Evolutionary conservation across 495 filamentous ascomycete species (phyloP), one percentile per base, ranked within the genome.

Genomic region (Apiosordaria backusii): DNA sequence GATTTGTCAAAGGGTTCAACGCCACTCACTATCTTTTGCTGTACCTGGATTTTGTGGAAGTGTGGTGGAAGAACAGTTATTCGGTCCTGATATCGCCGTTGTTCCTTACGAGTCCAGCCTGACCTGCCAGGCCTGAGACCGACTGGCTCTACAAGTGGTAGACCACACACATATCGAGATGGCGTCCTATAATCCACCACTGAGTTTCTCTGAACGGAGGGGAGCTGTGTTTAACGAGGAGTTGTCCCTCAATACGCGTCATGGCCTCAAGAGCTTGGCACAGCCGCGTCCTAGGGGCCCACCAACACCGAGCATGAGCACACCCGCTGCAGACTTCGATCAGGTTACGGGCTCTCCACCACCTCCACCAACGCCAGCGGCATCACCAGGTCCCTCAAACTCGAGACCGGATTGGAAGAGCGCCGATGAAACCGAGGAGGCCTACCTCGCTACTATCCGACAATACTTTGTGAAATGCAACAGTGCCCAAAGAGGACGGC

Each of bases 291-390:
- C 71, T 3, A 71, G 83, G 70, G 83, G 83, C 2, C 84, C 84
- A 13, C 84, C 84, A 19, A 86, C 83, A 6, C 83, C 83, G 26
- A 85, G 81, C 68, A 84, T 85, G 82, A 83, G 76, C 65, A 86
- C 83, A 4, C 84, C 84, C 1, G 82, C 82, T 6, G 81, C 82
- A 29, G 83, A 85, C 57, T 84, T 84, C 65, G 83, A 85, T 50
- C 80, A 83, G 65, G 74, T 82, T 50, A 81, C 80, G 21, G 81
- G 81, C n/a, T 83, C 81, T 29, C 83, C 83, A 1, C 83, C 83
- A 1, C 83, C 82, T 4, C 84, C 84, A 22, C 84, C 84, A 13
- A 86, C 84, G 3, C 84, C 84, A 0, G 84, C 83, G 4, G 84
- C 83, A 50, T 85, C 83, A 53, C 84, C 84, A 27, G 82, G 84